These are phyloP conservation scores for Alectoria sarmentosa DNA, from an alignment of 495 filamentous ascomycete genomes.

Conservation along the genomic window DNA sequence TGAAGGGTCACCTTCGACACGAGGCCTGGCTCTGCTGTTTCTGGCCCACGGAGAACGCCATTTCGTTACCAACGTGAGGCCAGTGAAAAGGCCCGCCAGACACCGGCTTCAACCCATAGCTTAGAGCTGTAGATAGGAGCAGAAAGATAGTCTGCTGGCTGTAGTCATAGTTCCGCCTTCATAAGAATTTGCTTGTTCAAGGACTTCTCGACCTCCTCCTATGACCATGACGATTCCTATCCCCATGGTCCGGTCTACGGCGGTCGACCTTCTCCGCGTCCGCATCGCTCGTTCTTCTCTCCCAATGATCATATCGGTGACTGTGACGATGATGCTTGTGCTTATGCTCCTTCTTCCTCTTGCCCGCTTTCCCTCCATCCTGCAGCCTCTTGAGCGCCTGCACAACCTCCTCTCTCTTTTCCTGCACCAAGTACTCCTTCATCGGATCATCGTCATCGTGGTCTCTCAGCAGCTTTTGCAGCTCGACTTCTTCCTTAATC, in stretches of 20 bases:
- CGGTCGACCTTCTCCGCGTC: constrained; percentile 2
- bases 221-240: constrained; percentile 11
- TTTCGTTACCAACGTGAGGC: neutral
- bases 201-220: constrained; percentile 23
- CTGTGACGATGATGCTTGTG: constrained; percentile 53
- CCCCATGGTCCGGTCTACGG: neutral
- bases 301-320: constrained; percentile 27
- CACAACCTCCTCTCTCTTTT: constrained; percentile 83
- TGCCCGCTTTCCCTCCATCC: constrained; percentile 35
- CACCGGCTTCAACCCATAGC: neutral
- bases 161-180: no score
- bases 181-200: neutral
- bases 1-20: neutral
- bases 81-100: neutral
- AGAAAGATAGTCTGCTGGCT: neutral
- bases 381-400: constrained; percentile 54
- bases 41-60: neutral
- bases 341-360: constrained; percentile 23
- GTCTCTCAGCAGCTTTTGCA: constrained; percentile 64
- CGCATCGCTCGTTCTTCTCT: constrained; percentile 20
- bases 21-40: neutral
- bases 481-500: constrained; percentile 66
- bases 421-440: constrained; percentile 80
- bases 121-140: no score
- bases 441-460: constrained; percentile 97